Evolutionary conservation across 2,329 filamentous ascomycete species (phyloP).

Genomic region (Endoconidiophora polonica): DNA sequence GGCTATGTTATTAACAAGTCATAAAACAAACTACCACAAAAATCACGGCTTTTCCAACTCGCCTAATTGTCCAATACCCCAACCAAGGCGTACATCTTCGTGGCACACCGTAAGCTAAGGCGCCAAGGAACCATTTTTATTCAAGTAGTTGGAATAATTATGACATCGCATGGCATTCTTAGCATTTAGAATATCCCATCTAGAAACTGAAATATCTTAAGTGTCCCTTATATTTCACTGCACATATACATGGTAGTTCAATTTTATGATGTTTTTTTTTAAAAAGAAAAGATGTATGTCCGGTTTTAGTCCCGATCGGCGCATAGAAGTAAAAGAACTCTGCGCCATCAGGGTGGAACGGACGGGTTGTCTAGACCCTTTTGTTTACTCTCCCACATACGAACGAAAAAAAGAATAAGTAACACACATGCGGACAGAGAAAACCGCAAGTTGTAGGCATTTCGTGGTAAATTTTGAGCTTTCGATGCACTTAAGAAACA

Average conservation of each 20-base stretch:
- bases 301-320: slow-evolving; percentile 45
- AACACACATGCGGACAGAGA: slow-evolving; percentile 18
- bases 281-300: slow-evolving; percentile 33
- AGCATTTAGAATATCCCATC: no score
- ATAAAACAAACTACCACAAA: no score
- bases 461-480: not conserved
- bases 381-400: slow-evolving; percentile 43
- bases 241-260: not conserved
- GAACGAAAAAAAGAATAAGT: slow-evolving; percentile 38
- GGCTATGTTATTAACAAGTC: no score
- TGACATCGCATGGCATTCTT: no score
- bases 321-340: slow-evolving; percentile 27
- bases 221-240: not conserved
- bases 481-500: no score
- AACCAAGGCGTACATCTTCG: no score
- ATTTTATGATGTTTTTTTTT: not conserved
- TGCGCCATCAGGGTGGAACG: slow-evolving; percentile 48
- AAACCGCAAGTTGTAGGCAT: slow-evolving; percentile 13
- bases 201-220: no score
- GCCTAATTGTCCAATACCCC: no score
- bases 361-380: slow-evolving; percentile 51
- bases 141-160: no score
- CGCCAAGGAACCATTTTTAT: no score
- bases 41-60: no score
- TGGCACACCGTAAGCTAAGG: no score